Percentiles rank a stretch among this genome's conserved stretches.
phyloP scores from a whole-genome alignment of 2,329 filamentous ascomycete genomes.

The Fusarium sp. region DNA sequence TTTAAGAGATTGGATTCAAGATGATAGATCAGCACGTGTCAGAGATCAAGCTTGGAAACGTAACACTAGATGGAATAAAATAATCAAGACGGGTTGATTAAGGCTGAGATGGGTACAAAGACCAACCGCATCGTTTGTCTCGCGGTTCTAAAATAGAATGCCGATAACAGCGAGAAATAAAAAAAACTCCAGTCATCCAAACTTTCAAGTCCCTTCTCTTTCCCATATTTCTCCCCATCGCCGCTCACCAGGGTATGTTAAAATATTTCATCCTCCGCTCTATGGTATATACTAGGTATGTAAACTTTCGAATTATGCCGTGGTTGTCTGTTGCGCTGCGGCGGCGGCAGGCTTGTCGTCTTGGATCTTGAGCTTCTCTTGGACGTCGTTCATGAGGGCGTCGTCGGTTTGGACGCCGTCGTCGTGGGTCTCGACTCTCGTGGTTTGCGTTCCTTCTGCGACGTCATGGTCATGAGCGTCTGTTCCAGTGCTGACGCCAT shows the following conservation, averaged over 20 bases:
- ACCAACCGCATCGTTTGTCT: not conserved
- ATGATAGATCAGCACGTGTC: not conserved
- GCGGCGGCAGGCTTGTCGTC: slow-evolving; percentile 32
- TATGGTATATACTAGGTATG: slow-evolving; percentile 13
- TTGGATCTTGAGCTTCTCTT: slow-evolving; percentile 50
- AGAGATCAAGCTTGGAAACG: not conserved
- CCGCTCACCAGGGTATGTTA: slow-evolving; percentile 30
- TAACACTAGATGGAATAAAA: not conserved
- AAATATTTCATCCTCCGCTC: slow-evolving; percentile 14
- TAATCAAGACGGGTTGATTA: slow-evolving; percentile 13
- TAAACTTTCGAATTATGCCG: slow-evolving; percentile 14
- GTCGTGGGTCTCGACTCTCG: slow-evolving; percentile 35
- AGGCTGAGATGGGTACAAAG: not conserved
- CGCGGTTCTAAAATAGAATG: slow-evolving; percentile 21
- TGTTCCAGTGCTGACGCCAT: slow-evolving; percentile 10
- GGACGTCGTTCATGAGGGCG: slow-evolving; percentile 43
- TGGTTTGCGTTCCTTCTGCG: slow-evolving; percentile 47
- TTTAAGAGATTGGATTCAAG: not conserved
- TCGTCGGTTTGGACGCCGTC: slow-evolving; percentile 48
- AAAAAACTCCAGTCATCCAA: slow-evolving; percentile 9
- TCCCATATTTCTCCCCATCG: not conserved
- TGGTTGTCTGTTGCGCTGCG: slow-evolving; percentile 16
- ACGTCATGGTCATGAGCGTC: slow-evolving; percentile 22
- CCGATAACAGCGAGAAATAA: slow-evolving; percentile 12
- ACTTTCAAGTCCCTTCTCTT: not conserved